These are phyloP conservation scores for Rhynchospora tenuis DNA, from an alignment of 176 grass and related monocot species.

Conservation along the genomic window DNA sequence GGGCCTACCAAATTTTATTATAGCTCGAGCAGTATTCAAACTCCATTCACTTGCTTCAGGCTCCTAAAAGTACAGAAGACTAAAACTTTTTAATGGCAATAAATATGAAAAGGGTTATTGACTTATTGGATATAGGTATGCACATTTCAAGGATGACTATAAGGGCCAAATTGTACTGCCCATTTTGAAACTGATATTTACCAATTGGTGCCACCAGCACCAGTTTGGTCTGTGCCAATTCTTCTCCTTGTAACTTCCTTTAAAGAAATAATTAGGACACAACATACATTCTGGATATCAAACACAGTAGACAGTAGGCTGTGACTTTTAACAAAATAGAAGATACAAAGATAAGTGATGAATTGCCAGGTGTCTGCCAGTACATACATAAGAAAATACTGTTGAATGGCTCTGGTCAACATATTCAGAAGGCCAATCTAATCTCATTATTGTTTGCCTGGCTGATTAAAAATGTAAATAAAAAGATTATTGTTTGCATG, in stretches of 20 bases:
- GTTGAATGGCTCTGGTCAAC: background rate
- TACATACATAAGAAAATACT: background rate
- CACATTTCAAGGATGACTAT: background rate
- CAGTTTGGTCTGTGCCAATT: background rate
- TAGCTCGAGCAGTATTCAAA: slow-evolving; percentile 36
- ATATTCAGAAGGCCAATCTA: background rate
- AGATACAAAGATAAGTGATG: background rate
- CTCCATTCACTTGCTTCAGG: slow-evolving; percentile 77
- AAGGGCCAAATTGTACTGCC: background rate
- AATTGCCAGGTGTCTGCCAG: background rate
- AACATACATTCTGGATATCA: background rate
- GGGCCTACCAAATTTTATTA: slow-evolving; percentile 47
- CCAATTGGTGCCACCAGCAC: background rate
- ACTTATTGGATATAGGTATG: background rate
- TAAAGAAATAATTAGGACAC: background rate
- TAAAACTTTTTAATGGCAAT: background rate
- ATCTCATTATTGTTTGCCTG: background rate
- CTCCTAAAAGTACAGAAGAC: slow-evolving; percentile 32
- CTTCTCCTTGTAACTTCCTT: background rate
- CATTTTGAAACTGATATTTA: background rate
- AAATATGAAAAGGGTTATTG: background rate
- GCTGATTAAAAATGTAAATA: background rate
- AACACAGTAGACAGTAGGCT: background rate
- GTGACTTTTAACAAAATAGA: background rate
- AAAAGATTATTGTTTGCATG: slow-evolving; percentile 2